Percentiles rank a stretch among this genome's conserved stretches.
Conservation (phyloP, 2,329 filamentous ascomycete genomes). For the Raffaelea albimanens region DNA sequence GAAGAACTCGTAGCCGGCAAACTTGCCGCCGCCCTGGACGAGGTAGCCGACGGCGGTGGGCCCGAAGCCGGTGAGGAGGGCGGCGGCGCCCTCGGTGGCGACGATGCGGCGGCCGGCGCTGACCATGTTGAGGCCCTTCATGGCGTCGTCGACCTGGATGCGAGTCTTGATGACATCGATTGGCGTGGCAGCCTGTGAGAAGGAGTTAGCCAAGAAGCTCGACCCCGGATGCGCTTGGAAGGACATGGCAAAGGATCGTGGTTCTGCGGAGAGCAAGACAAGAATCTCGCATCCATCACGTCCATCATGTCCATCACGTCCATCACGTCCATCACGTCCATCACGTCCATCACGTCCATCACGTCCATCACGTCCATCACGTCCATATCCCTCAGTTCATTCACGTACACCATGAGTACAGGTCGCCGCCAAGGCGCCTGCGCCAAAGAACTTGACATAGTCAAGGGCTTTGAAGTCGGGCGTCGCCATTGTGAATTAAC, state of each 20-base stretch:
- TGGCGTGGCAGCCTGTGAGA: constrained; percentile 42
- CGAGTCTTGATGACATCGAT: constrained; percentile 76
- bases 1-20: constrained; percentile 90
- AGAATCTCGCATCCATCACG: not conserved
- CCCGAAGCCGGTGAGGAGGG: constrained; percentile 74
- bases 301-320: not conserved
- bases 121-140: constrained; percentile 78
- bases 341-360: not conserved
- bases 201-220: too few relatives aligned
- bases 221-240: too few relatives aligned
- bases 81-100: constrained; percentile 66
- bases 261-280: not conserved
- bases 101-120: constrained; percentile 71
- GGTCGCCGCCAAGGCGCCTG: constrained; percentile 42
- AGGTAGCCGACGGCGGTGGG: constrained; percentile 83
- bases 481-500: constrained; percentile 7
- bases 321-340: constrained; percentile 31
- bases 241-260: too few relatives aligned
- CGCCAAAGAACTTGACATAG: constrained; percentile 44
- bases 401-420: constrained; percentile 36
- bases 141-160: constrained; percentile 78
- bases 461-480: constrained; percentile 32
- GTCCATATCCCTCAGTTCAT: not conserved
- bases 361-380: constrained; percentile 3
- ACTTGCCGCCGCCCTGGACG: constrained; percentile 83